A percentile compares a stretch with the other conserved stretches of the same genome.
Evolutionary conservation across 345 rosid genomes (phyloP).

Genomic region (Pseudoturritis turrita): DNA sequence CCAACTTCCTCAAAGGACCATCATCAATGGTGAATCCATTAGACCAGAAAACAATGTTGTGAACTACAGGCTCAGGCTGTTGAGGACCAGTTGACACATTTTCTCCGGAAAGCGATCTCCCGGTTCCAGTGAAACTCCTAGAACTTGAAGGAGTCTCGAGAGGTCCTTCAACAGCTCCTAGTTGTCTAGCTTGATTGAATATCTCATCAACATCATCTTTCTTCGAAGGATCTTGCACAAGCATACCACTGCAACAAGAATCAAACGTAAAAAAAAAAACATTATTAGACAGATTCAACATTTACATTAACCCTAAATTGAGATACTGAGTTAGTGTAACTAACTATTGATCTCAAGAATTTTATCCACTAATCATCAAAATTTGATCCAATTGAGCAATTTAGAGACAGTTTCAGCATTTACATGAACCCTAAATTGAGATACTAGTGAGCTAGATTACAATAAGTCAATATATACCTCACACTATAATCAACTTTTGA

Average conservation of each 20-base stretch:
- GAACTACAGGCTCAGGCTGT: constrained; percentile 78
- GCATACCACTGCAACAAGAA: constrained; percentile 71
- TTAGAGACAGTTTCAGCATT: background rate
- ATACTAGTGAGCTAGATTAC: background rate
- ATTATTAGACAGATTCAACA: background rate
- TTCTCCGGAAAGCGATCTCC: constrained; percentile 86
- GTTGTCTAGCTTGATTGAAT: constrained; percentile 83
- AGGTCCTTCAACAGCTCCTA: constrained; percentile 95
- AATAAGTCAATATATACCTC: too few relatives aligned
- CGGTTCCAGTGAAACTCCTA: constrained; percentile 77
- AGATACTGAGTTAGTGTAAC: background rate
- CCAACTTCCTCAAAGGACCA: constrained; percentile 88
- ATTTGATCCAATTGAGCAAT: background rate
- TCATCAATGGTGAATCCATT: constrained; percentile 93
- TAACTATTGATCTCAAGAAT: too few relatives aligned
- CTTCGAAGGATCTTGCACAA: constrained; percentile 91
- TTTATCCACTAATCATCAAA: too few relatives aligned
- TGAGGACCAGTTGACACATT: constrained; percentile 58
- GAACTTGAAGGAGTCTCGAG: constrained; percentile 74
- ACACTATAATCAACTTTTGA: background rate
- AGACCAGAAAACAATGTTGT: constrained; percentile 89
- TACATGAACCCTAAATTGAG: background rate
- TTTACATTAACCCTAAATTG: background rate
- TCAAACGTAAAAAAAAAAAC: background rate
- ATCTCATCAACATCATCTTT: constrained; percentile 87